Percentiles rank a stretch among this genome's conserved stretches.
These are phyloP conservation scores for Ophiocordyceps polyrhachis-furcata DNA, from an alignment of 2,329 filamentous ascomycete species.

Conservation along the genomic window DNA sequence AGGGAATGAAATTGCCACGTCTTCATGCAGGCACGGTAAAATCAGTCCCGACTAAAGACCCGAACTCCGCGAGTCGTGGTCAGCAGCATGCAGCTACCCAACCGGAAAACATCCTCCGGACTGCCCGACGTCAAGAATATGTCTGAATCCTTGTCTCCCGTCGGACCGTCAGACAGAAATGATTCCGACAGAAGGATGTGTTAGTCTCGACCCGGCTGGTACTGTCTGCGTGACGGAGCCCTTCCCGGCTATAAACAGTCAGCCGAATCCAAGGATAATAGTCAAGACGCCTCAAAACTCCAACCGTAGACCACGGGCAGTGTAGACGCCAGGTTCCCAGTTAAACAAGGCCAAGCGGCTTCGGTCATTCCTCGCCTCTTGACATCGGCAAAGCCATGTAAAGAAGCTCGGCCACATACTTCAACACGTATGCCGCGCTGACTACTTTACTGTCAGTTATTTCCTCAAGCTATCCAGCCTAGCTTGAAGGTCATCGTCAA, in stretches of 20 bases:
- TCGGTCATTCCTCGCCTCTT: background rate
- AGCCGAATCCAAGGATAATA: background rate
- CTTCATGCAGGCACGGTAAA: background rate
- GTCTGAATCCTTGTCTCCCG: background rate
- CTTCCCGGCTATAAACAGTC: background rate
- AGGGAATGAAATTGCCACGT: background rate
- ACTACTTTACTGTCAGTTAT: constrained; percentile 11
- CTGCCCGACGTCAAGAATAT: background rate
- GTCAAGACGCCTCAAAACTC: background rate
- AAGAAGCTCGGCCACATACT: background rate
- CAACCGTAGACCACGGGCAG: background rate
- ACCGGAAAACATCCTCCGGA: background rate
- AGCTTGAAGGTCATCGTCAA: constrained; percentile 89
- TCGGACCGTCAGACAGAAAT: background rate
- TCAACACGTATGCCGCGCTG: background rate
- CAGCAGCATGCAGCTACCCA: background rate
- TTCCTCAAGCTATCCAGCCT: constrained; percentile 70
- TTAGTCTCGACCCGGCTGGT: background rate
- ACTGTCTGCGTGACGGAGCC: background rate
- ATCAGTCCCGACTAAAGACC: background rate
- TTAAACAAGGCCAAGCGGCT: background rate
- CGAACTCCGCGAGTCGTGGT: background rate
- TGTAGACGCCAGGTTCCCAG: background rate
- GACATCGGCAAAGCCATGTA: background rate
- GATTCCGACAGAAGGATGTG: background rate